phyloP scores from a whole-genome alignment of 192 early-diverging fungal genomes.

The Coemansia sp. region DNA sequence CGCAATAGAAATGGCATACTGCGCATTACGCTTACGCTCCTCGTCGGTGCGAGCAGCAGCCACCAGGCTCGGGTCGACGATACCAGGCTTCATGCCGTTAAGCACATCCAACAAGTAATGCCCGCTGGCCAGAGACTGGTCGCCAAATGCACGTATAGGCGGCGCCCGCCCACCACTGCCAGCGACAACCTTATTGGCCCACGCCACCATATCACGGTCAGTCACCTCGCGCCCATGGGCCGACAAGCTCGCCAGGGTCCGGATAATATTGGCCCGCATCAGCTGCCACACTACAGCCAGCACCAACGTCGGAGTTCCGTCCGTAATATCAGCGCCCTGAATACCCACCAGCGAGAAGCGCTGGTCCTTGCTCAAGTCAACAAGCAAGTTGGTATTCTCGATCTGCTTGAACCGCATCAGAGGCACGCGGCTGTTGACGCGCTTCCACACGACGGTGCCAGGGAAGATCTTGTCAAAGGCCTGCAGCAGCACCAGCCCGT shows the following conservation, averaged over 20 bases:
- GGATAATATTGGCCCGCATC: slow-evolving; percentile 97
- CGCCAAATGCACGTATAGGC: slow-evolving; percentile 85
- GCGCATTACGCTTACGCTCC: slow-evolving; percentile 89
- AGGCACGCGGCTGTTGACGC: slow-evolving; percentile 76
- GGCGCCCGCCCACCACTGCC: slow-evolving; percentile 59
- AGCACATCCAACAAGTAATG: slow-evolving; percentile 91
- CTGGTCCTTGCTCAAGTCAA: slow-evolving; percentile 83
- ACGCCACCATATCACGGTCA: slow-evolving; percentile 90
- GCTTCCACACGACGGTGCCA: slow-evolving; percentile 91
- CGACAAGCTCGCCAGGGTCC: slow-evolving; percentile 87
- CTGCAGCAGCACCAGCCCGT: slow-evolving; percentile 92
- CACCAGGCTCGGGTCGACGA: slow-evolving; percentile 89
- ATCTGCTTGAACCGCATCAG: slow-evolving; percentile 95
- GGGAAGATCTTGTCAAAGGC: slow-evolving; percentile 95
- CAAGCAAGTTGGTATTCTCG: slow-evolving; percentile 96
- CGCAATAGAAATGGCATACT: slow-evolving; percentile 97
- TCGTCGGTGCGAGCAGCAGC: slow-evolving; percentile 75
- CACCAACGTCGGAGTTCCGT: slow-evolving; percentile 88
- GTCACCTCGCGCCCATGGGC: slow-evolving; percentile 84
- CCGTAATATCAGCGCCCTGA: slow-evolving; percentile 93
- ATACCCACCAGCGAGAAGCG: slow-evolving; percentile 94
- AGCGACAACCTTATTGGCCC: slow-evolving; percentile 89
- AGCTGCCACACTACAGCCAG: slow-evolving; percentile 97
- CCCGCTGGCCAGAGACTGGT: slow-evolving; percentile 74
- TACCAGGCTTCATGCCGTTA: slow-evolving; percentile 90